phyloP scores from a whole-genome alignment of 306 rosid genomes.

The Leucaena leucocephala region DNA sequence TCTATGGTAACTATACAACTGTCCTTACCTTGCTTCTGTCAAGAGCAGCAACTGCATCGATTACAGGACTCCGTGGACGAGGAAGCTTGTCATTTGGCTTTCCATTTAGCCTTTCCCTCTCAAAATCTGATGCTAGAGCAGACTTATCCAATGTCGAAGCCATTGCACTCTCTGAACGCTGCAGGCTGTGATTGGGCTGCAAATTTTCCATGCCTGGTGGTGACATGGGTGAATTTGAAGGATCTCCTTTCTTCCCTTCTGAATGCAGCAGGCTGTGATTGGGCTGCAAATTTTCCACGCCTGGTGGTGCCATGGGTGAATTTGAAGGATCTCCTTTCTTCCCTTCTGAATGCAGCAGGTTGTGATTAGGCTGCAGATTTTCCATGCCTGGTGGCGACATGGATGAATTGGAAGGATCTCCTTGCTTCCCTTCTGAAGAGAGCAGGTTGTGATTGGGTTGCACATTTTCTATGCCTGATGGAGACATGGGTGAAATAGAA shows the following conservation, averaged over 20 bases:
- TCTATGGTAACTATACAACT: constrained; percentile 32
- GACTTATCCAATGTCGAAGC: constrained; percentile 45
- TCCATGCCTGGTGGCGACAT: constrained; percentile 40
- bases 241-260: constrained; percentile 37
- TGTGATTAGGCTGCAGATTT: constrained; percentile 49
- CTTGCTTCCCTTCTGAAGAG: constrained; percentile 42
- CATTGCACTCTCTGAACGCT: constrained; percentile 51
- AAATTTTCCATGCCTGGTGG: constrained; percentile 41
- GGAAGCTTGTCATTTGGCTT: constrained; percentile 60
- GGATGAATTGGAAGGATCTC: constrained; percentile 28
- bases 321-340: no score
- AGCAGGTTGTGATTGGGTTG: constrained; percentile 44
- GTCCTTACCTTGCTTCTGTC: constrained; percentile 88
- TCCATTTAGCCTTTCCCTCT: constrained; percentile 52
- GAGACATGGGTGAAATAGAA: constrained; percentile 38
- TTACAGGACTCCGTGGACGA: constrained; percentile 73
- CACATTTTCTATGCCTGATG: constrained; percentile 41
- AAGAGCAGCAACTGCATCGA: constrained; percentile 77
- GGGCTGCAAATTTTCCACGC: constrained; percentile 40
- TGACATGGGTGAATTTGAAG: constrained; percentile 38
- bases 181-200: constrained; percentile 46
- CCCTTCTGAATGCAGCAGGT: not conserved
- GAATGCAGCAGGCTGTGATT: not conserved
- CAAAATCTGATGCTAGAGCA: constrained; percentile 40
- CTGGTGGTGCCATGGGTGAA: constrained; percentile 40